phyloP scores from a whole-genome alignment of 2,329 filamentous ascomycete genomes.

The Colletotrichum noveboracense region DNA sequence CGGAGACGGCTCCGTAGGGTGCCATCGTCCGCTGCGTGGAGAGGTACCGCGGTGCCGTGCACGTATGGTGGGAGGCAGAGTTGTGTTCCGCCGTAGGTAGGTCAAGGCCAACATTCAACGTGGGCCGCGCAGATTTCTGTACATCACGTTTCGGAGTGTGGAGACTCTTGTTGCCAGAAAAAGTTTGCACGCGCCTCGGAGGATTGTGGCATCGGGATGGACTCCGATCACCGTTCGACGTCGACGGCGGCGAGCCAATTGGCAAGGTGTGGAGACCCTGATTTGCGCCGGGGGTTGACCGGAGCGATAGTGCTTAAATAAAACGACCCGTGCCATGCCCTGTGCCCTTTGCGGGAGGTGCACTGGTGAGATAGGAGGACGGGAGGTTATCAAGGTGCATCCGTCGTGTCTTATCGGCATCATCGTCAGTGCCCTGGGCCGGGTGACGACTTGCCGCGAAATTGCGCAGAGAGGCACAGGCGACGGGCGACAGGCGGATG shows the following conservation, averaged over 20 bases:
- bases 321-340: neutral
- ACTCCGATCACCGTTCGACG: conserved; percentile 1
- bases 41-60: neutral
- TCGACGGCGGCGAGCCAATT: neutral
- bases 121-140: neutral
- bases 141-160: neutral
- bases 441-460: neutral
- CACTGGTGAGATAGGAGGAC: neutral
- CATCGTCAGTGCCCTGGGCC: neutral
- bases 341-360: neutral
- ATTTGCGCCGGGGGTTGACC: conserved; percentile 19
- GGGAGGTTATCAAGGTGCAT: neutral
- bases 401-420: neutral
- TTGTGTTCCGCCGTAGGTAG: neutral
- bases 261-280: conserved; percentile 4
- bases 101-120: neutral
- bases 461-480: neutral
- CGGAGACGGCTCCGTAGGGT: neutral
- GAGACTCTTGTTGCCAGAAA: neutral
- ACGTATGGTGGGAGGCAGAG: neutral
- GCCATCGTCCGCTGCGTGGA: neutral
- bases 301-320: conserved; percentile 11
- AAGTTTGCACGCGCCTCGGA: conserved; percentile 17
- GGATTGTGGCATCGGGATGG: conserved; percentile 14
- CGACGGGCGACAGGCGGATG: neutral